Conservation (phyloP, 2,329 filamentous ascomycete genomes). For the Paecilomyces niveus region DNA sequence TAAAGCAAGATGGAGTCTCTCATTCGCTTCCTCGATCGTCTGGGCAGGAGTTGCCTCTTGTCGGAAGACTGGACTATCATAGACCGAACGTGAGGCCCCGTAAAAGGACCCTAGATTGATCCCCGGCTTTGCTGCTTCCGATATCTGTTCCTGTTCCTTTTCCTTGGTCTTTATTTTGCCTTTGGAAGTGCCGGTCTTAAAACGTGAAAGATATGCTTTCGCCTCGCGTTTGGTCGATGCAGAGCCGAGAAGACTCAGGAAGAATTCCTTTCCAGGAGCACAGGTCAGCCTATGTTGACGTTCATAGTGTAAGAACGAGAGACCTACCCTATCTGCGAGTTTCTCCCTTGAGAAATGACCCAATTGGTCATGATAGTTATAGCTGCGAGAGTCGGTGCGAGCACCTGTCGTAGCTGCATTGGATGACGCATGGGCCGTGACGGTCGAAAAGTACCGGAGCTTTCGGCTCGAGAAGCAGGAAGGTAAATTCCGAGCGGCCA, state of each 20-base stretch:
- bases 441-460: slow-evolving; percentile 7
- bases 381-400: neutral
- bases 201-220: slow-evolving; percentile 83
- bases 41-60: slow-evolving; percentile 42
- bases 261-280: slow-evolving; percentile 59
- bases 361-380: slow-evolving; percentile 18
- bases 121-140: slow-evolving; percentile 36
- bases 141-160: slow-evolving; percentile 18
- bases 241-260: slow-evolving; percentile 78
- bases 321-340: slow-evolving; percentile 33
- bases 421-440: neutral
- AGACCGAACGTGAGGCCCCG: slow-evolving; percentile 50
- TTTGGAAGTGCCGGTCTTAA: slow-evolving; percentile 46
- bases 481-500: neutral
- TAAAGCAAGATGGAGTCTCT: slow-evolving; percentile 67
- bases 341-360: slow-evolving; percentile 38
- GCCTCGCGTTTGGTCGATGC: slow-evolving; percentile 90
- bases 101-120: slow-evolving; percentile 59
- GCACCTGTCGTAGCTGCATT: neutral
- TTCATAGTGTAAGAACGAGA: neutral
- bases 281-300: slow-evolving; percentile 1
- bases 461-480: neutral
- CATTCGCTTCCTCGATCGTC: slow-evolving; percentile 26
- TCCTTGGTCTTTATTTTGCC: slow-evolving; percentile 23
- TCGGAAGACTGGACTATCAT: slow-evolving; percentile 54